Percentiles rank a stretch among this genome's conserved stretches.
These are phyloP conservation scores for Marchantia polymorpha DNA, from an alignment of 225 moss, liverwort and hornwort genomes.

Conservation along the genomic window DNA sequence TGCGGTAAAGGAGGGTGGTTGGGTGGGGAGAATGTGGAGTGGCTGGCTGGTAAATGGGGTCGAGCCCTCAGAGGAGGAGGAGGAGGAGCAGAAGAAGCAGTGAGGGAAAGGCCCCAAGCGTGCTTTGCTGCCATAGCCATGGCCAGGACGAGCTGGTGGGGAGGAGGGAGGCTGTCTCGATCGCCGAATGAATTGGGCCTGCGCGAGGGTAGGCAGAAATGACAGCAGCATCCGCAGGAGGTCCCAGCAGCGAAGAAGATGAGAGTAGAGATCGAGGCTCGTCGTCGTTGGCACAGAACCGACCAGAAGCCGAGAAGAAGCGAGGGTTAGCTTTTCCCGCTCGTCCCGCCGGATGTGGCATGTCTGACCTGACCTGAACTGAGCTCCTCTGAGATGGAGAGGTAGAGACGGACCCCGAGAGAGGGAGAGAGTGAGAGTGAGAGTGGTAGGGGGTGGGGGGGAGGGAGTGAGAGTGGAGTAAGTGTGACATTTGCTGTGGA, in stretches of 20 bases:
- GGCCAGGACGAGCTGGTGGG: slow-evolving; percentile 8
- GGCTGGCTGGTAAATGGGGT: neutral
- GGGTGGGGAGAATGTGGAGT: neutral
- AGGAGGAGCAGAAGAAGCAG: neutral
- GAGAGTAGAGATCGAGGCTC: slow-evolving; percentile 9
- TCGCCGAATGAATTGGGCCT: slow-evolving; percentile 10
- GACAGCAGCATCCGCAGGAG: slow-evolving; percentile 22
- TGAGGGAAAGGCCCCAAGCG: neutral
- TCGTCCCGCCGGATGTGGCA: slow-evolving; percentile 5
- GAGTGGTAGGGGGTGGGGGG: too few species aligned
- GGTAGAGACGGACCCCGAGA: too few species aligned
- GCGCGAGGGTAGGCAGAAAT: neutral
- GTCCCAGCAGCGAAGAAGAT: neutral
- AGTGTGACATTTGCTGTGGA: too few species aligned
- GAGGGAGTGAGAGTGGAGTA: too few species aligned
- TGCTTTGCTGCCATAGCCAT: slow-evolving; percentile 15
- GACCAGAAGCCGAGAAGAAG: slow-evolving; percentile 4
- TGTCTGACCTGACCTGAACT: slow-evolving; percentile 1
- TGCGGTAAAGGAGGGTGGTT: slow-evolving; percentile 2
- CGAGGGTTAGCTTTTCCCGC: slow-evolving; percentile 17
- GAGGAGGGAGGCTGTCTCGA: neutral
- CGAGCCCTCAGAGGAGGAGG: neutral
- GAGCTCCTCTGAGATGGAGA: neutral
- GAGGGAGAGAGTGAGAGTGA: too few species aligned
- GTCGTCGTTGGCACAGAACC: slow-evolving; percentile 1